Base-by-base conservation (phyloP, 805 yeast genomes). In the Sugiyamaella lignohabitans region DNA sequence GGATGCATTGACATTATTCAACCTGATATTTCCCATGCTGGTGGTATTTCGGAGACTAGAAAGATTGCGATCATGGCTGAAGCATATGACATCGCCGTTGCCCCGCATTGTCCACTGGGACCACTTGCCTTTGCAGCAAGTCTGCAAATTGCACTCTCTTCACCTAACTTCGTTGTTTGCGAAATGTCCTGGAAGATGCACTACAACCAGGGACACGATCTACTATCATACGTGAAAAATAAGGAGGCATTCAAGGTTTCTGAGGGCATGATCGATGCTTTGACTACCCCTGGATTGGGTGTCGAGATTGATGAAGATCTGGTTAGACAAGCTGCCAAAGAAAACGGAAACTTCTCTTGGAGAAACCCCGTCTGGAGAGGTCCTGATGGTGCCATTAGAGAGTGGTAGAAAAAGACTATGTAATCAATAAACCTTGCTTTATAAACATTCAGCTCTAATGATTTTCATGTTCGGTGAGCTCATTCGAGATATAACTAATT, bases 21-120 rank as follows among this genome's bases (percentile, higher is more conserved):
- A 35, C 46, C 46, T 8, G 64, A 60, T 37, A 53, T 60, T 29
- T 46, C 61, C 14, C 64, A 60, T 38, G 46, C 57, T 23, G 64
- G 64, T 6, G 63, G 63, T 2, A 59, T 60, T 24, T 57, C 64
- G 5, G 64, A 60, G 40, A 53, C 56, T 20, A 54, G 53, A 46
- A 42, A 52, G 34, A 59, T 60, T 22, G 62, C 64, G 8, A 44
- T 44, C 17, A 56, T 59, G 60, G 61, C 62, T 10, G 64, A 60
- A 47, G 53, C 64, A 0, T 60, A 57, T 46, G 64, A 60, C 38
- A 53, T 60, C 22, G 63, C 58, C 14, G 29, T 60, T 16, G 64
- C 64, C 10, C 64, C 64, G 4, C 64, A 60, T 40, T 60, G 64
- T 29, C 64, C 64, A 10, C 51, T 60, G 17, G 64, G 64, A 3